A percentile compares a stretch with the other conserved stretches of the same genome.
Conservation (phyloP, 2,329 filamentous ascomycete species). For the Aspergillus puulaauensis region DNA sequence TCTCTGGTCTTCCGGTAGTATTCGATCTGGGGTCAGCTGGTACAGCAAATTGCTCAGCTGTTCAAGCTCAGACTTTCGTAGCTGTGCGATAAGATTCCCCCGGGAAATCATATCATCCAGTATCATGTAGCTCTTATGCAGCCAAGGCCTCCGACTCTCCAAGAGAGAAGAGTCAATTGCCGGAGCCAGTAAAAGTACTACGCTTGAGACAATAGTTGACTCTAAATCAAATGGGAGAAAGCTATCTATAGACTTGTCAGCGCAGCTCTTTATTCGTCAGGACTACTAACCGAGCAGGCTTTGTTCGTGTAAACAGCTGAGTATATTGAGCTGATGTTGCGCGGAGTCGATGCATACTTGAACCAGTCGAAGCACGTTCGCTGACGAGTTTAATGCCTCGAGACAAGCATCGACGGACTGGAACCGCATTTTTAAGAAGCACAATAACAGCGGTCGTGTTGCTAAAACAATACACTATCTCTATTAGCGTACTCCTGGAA, state of each 20-base stretch:
- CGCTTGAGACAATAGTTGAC: constrained; percentile 44
- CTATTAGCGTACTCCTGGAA: background rate
- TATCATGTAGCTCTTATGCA: constrained; percentile 45
- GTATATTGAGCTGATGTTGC: constrained; percentile 44
- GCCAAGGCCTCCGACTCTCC: constrained; percentile 37
- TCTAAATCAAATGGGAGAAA: constrained; percentile 53
- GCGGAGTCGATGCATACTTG: constrained; percentile 47
- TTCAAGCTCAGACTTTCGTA: constrained; percentile 47
- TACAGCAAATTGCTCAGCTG: constrained; percentile 39
- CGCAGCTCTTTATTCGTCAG: background rate
- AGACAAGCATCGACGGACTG: constrained; percentile 28
- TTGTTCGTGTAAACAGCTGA: constrained; percentile 47
- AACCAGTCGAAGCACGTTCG: constrained; percentile 39
- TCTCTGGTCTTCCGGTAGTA: background rate
- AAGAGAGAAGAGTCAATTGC: constrained; percentile 37
- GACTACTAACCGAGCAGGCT: constrained; percentile 45
- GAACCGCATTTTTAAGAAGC: constrained; percentile 41
- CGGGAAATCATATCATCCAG: constrained; percentile 49
- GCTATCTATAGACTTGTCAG: constrained; percentile 36
- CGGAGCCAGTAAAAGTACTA: constrained; percentile 43
- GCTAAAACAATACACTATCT: constrained; percentile 42
- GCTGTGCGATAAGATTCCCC: constrained; percentile 49
- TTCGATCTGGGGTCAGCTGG: constrained; percentile 20
- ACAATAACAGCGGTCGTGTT: constrained; percentile 45
- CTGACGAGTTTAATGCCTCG: constrained; percentile 34